Conservation (phyloP, 2,329 filamentous ascomycete genomes). For the Trichoderma simmonsii region DNA sequence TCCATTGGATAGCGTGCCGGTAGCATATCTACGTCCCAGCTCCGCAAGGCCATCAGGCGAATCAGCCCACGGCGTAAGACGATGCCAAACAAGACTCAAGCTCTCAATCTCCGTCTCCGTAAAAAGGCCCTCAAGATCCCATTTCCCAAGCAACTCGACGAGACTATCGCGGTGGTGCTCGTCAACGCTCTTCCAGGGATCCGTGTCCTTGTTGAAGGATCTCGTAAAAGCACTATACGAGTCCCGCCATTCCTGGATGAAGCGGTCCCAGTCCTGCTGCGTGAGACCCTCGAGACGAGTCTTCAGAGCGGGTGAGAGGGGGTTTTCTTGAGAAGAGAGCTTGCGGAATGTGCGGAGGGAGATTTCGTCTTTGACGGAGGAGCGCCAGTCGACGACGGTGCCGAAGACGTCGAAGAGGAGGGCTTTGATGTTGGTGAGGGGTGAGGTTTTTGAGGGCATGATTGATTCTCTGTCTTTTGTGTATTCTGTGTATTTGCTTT, state of each 20-base stretch:
- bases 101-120: constrained; percentile 58
- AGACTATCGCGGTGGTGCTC: constrained; percentile 67
- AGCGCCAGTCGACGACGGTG: constrained; percentile 77
- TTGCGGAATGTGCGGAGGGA: constrained; percentile 47
- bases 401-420: constrained; percentile 76
- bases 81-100: constrained; percentile 70
- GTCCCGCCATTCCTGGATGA: constrained; percentile 69
- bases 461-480: neutral
- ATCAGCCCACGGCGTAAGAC: constrained; percentile 67
- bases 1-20: constrained; percentile 71
- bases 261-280: constrained; percentile 56
- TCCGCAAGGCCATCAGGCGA: constrained; percentile 51
- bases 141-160: constrained; percentile 52
- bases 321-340: constrained; percentile 39
- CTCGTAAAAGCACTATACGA: constrained; percentile 61
- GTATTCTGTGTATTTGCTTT: neutral
- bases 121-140: constrained; percentile 58
- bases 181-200: constrained; percentile 67
- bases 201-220: constrained; percentile 45
- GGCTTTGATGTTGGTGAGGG: constrained; percentile 46
- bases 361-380: constrained; percentile 60
- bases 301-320: constrained; percentile 45
- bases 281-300: constrained; percentile 49
- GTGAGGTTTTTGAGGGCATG: constrained; percentile 29
- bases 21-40: constrained; percentile 55